Evolutionary conservation across 768 basidiomycete species (phyloP).

Genomic region (Lentinula detonsa): DNA sequence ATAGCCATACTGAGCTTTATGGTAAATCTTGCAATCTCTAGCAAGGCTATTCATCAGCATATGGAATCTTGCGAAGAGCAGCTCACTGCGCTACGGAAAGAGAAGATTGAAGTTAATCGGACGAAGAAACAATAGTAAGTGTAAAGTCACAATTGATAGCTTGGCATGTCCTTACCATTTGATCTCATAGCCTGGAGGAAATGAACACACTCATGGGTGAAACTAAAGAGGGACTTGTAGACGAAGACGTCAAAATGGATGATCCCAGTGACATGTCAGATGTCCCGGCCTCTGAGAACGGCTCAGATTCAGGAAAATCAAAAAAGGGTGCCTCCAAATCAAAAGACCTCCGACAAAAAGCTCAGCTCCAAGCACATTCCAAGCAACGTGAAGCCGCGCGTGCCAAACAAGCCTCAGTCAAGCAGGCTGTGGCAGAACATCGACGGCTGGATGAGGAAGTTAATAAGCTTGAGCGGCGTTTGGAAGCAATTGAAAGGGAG

Average conservation of each 20-base stretch:
- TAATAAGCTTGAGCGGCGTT: conserved; percentile 69
- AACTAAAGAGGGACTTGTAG: conserved; percentile 40
- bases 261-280: conserved; percentile 75
- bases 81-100: conserved; percentile 88
- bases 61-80: conserved; percentile 90
- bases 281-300: conserved; percentile 52
- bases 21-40: conserved; percentile 84
- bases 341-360: conserved; percentile 46
- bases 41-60: conserved; percentile 80
- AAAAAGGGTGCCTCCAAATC: conserved; percentile 38
- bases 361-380: conserved; percentile 54
- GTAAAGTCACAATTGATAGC: background rate
- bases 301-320: conserved; percentile 45
- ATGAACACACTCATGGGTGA: conserved; percentile 63
- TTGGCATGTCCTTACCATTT: conserved; percentile 4
- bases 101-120: conserved; percentile 92
- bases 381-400: conserved; percentile 80
- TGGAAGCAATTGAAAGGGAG: conserved; percentile 88
- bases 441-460: conserved; percentile 86
- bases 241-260: conserved; percentile 55
- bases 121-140: conserved; percentile 84
- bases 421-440: conserved; percentile 78
- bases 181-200: conserved; percentile 54
- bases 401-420: conserved; percentile 71
- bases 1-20: conserved; percentile 84